phyloP scores from a whole-genome alignment of 805 yeast species.

The Phaffomyces antillensis region DNA sequence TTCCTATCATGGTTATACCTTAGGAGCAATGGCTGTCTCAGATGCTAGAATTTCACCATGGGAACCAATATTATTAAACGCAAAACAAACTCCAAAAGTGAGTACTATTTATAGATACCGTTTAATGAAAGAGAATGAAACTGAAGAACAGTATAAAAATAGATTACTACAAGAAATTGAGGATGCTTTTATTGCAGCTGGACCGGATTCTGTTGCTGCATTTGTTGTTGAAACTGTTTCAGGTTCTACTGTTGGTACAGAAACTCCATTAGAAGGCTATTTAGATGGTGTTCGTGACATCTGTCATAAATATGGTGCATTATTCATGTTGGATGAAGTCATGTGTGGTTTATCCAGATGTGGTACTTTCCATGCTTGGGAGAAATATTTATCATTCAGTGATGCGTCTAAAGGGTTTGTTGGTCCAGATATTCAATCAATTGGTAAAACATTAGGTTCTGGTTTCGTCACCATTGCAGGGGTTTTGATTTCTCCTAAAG shows the following conservation, averaged over 20 bases:
- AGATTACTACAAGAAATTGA: slow-evolving; percentile 32
- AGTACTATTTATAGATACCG: slow-evolving; percentile 18
- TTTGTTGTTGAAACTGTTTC: slow-evolving; percentile 35
- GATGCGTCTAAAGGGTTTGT: slow-evolving; percentile 28
- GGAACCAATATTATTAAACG: slow-evolving; percentile 9
- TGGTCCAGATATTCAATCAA: neutral
- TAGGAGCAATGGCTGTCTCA: slow-evolving; percentile 34
- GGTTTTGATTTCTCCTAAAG: slow-evolving; percentile 26
- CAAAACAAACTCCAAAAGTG: slow-evolving; percentile 6
- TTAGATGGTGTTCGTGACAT: slow-evolving; percentile 33
- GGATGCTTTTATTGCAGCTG: slow-evolving; percentile 28
- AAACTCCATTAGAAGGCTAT: slow-evolving; percentile 33
- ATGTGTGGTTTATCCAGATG: slow-evolving; percentile 46
- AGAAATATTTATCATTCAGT: slow-evolving; percentile 16
- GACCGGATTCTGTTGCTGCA: slow-evolving; percentile 32
- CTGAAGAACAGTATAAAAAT: slow-evolving; percentile 29
- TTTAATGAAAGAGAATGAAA: slow-evolving; percentile 19
- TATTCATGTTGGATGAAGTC: slow-evolving; percentile 37
- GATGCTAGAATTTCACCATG: slow-evolving; percentile 21
- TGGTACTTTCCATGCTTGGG: slow-evolving; percentile 37
- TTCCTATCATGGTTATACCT: slow-evolving; percentile 39
- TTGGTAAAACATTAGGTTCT: slow-evolving; percentile 22
- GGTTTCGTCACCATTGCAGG: slow-evolving; percentile 39
- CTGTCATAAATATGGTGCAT: slow-evolving; percentile 25
- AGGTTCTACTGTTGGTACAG: slow-evolving; percentile 34